These are phyloP conservation scores for Cercospora brassicicola DNA, from an alignment of 2,329 filamentous ascomycete genomes.

Conservation along the genomic window DNA sequence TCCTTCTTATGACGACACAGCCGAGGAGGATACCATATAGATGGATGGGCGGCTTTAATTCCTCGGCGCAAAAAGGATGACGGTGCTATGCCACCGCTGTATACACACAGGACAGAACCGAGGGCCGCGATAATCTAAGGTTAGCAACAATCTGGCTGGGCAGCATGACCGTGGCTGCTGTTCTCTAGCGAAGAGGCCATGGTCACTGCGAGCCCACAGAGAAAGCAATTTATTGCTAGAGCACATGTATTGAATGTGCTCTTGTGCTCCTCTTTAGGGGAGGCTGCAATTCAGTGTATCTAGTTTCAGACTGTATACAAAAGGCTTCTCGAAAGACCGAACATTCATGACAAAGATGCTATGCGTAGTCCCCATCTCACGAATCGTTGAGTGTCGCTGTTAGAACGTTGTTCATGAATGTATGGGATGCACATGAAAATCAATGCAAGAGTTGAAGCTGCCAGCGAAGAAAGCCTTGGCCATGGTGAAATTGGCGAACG, in stretches of 20 bases:
- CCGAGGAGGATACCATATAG: constrained; percentile 1
- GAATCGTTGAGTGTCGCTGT: background rate
- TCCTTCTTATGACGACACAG: background rate
- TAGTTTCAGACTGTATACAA: background rate
- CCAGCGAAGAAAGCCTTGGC: background rate
- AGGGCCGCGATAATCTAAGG: background rate
- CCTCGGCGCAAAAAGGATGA: background rate
- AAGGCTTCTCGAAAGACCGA: background rate
- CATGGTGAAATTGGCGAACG: background rate
- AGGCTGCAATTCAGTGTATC: background rate
- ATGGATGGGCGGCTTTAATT: background rate
- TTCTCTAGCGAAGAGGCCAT: too few relatives aligned
- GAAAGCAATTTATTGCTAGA: background rate
- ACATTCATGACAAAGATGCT: background rate
- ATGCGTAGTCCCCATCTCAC: background rate
- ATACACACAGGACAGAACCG: background rate
- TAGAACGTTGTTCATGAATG: background rate
- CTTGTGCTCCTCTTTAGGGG: background rate
- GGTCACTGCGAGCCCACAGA: background rate
- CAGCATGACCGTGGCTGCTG: too few relatives aligned
- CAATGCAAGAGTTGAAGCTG: background rate
- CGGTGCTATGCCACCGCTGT: background rate
- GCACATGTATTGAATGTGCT: background rate
- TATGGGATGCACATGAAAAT: background rate
- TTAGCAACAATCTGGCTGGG: too few relatives aligned